phyloP scores from a whole-genome alignment of 2,329 filamentous ascomycete species.

The Phyllachora maydis region DNA sequence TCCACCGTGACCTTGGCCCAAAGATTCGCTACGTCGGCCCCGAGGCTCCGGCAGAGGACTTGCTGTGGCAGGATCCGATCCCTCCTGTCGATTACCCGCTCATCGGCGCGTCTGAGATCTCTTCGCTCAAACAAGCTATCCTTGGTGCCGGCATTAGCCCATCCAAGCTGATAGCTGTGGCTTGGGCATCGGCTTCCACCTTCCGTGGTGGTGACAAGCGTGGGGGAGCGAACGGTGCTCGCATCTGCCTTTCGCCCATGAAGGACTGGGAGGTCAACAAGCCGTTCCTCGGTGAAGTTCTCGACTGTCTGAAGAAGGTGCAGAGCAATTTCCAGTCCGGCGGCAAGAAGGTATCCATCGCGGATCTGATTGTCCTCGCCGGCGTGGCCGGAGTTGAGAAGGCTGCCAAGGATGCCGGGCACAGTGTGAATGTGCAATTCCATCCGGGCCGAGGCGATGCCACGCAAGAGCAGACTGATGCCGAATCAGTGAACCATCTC shows the following conservation, averaged over 20 bases:
- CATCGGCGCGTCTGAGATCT: conserved; percentile 40
- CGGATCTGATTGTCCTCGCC: conserved; percentile 60
- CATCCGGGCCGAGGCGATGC: conserved; percentile 53
- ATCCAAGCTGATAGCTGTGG: conserved; percentile 40
- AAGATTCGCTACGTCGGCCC: conserved; percentile 51
- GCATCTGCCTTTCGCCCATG: conserved; percentile 54
- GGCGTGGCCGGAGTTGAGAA: conserved; percentile 53
- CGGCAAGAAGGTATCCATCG: conserved; percentile 56
- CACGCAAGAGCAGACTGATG: conserved; percentile 50
- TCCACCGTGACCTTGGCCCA: conserved; percentile 64
- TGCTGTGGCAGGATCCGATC: conserved; percentile 59
- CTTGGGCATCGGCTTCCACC: conserved; percentile 50
- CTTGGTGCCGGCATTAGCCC: conserved; percentile 38
- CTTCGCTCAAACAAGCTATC: conserved; percentile 47
- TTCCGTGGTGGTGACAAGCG: conserved; percentile 65
- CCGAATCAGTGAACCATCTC: conserved; percentile 39
- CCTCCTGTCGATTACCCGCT: conserved; percentile 34
- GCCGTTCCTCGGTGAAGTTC: conserved; percentile 43
- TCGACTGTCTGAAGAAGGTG: conserved; percentile 38
- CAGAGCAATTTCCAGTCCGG: conserved; percentile 38
- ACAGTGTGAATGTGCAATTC: conserved; percentile 41
- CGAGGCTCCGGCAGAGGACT: conserved; percentile 47
- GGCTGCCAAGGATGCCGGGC: conserved; percentile 22
- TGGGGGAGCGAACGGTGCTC: conserved; percentile 61
- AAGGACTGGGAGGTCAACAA: conserved; percentile 59